Evolutionary conservation across 768 basidiomycete genomes (phyloP).

Genomic region (Leucocoprinus leucothites): DNA sequence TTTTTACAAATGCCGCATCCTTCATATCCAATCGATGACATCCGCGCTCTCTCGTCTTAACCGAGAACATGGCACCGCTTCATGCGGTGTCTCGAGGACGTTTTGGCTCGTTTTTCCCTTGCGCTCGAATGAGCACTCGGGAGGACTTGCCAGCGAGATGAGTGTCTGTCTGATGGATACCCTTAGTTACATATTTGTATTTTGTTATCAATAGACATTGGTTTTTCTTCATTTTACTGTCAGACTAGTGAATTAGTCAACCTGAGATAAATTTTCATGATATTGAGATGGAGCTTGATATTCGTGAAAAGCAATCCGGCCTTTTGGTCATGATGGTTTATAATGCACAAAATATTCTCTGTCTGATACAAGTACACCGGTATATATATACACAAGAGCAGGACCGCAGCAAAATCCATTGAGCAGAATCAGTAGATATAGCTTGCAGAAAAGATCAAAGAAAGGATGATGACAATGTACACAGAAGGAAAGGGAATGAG

Average conservation of each 20-base stretch:
- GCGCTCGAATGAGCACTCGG: slow-evolving; percentile 25
- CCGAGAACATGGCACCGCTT: slow-evolving; percentile 55
- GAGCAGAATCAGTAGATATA: not conserved
- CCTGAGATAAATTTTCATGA: too few species aligned
- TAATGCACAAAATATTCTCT: too few species aligned
- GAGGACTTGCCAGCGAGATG: slow-evolving; percentile 47
- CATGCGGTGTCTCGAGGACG: slow-evolving; percentile 54
- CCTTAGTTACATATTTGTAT: slow-evolving; percentile 13
- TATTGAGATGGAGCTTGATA: too few species aligned
- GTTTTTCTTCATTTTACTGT: not conserved
- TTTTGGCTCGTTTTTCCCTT: slow-evolving; percentile 40
- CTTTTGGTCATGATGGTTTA: too few species aligned
- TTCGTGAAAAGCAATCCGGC: too few species aligned
- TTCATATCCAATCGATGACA: slow-evolving; percentile 74
- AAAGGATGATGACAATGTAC: not conserved
- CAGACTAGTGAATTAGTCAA: too few species aligned
- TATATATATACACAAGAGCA: not conserved
- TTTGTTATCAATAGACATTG: not conserved
- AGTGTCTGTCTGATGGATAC: slow-evolving; percentile 65
- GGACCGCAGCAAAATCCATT: not conserved
- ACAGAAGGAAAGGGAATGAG: not conserved
- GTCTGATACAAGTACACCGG: not conserved
- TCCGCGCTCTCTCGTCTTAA: slow-evolving; percentile 57
- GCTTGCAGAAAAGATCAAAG: too few species aligned
- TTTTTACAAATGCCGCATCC: slow-evolving; percentile 73